Evolutionary conservation across 257 asterid species (phyloP).

Genomic region (Rubia yunnanensis): DNA sequence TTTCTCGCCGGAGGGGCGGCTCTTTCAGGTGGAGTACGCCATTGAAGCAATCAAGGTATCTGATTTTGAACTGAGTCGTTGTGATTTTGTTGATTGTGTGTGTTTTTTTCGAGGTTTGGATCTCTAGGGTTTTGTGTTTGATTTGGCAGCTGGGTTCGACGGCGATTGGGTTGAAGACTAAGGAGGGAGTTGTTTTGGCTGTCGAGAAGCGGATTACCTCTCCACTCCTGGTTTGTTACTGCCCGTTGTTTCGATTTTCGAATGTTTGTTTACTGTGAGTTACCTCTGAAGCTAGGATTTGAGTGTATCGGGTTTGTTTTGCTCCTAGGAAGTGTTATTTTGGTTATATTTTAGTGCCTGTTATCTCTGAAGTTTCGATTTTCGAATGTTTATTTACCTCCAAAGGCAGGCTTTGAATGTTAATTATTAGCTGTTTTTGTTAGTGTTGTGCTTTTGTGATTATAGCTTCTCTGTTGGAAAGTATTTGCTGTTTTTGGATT

Average conservation of each 20-base stretch:
- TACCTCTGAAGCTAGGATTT: background rate
- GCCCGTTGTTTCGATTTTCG: background rate
- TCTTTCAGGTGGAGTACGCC: constrained; percentile 89
- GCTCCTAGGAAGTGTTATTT: background rate
- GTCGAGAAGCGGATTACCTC: constrained; percentile 93
- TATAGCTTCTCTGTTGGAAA: background rate
- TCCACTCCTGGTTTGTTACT: constrained; percentile 56
- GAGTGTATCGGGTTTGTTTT: background rate
- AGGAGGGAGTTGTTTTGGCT: constrained; percentile 88
- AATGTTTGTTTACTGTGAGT: background rate
- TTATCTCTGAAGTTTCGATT: too few relatives aligned
- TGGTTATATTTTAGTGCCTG: too few relatives aligned
- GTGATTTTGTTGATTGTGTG: background rate
- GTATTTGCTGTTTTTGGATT: background rate
- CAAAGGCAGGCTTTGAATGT: too few relatives aligned
- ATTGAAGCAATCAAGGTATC: constrained; percentile 85
- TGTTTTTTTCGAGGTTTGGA: too few relatives aligned
- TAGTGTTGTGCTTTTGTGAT: background rate
- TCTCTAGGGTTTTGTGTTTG: background rate
- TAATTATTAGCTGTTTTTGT: background rate
- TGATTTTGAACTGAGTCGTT: background rate
- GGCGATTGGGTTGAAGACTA: constrained; percentile 84
- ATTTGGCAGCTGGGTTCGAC: constrained; percentile 75
- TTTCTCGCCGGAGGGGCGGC: constrained; percentile 89
- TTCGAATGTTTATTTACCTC: too few relatives aligned